These are phyloP conservation scores for Ophiostoma sp. DNA, from an alignment of 2,329 filamentous ascomycete genomes.

Conservation along the genomic window DNA sequence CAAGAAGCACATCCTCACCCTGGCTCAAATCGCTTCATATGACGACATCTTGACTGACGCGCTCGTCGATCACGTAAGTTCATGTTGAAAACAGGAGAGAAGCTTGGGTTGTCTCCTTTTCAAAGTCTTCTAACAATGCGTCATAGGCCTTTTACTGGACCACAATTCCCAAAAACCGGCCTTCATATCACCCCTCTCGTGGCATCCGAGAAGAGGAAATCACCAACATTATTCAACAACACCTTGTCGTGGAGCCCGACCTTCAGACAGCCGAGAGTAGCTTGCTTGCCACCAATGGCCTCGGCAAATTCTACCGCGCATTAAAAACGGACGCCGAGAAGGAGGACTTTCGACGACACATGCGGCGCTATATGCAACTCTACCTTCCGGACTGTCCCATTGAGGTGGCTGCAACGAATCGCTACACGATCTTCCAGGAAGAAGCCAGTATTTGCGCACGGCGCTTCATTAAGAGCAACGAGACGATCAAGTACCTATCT, in stretches of 20 bases:
- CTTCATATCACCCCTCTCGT: slow-evolving; percentile 76
- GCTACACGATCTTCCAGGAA: slow-evolving; percentile 85
- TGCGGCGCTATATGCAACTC: slow-evolving; percentile 86
- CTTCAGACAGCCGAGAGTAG: slow-evolving; percentile 62
- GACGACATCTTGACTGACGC: slow-evolving; percentile 95
- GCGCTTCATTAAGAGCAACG: slow-evolving; percentile 69
- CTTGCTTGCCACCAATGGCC: slow-evolving; percentile 65
- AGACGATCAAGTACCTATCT: slow-evolving; percentile 82
- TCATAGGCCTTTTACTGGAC: slow-evolving; percentile 90
- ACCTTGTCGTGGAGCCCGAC: slow-evolving; percentile 72
- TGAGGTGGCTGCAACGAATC: slow-evolving; percentile 85
- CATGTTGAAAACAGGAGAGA: not conserved
- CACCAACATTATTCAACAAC: slow-evolving; percentile 53
- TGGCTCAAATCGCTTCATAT: slow-evolving; percentile 83
- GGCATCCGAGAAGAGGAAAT: slow-evolving; percentile 65
- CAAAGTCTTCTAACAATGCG: slow-evolving; percentile 8
- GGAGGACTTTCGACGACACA: slow-evolving; percentile 77
- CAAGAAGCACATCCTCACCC: slow-evolving; percentile 69
- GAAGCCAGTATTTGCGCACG: slow-evolving; percentile 85
- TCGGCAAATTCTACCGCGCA: slow-evolving; percentile 63
- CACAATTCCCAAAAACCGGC: slow-evolving; percentile 86
- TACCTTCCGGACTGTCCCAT: slow-evolving; percentile 92
- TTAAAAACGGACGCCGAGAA: slow-evolving; percentile 73
- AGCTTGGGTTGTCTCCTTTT: too few relatives aligned
- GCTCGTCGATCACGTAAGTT: slow-evolving; percentile 84